Percentiles rank a stretch among this genome's conserved stretches.
Conservation (phyloP, 2,329 filamentous ascomycete species). For the Beauveria bassiana region DNA sequence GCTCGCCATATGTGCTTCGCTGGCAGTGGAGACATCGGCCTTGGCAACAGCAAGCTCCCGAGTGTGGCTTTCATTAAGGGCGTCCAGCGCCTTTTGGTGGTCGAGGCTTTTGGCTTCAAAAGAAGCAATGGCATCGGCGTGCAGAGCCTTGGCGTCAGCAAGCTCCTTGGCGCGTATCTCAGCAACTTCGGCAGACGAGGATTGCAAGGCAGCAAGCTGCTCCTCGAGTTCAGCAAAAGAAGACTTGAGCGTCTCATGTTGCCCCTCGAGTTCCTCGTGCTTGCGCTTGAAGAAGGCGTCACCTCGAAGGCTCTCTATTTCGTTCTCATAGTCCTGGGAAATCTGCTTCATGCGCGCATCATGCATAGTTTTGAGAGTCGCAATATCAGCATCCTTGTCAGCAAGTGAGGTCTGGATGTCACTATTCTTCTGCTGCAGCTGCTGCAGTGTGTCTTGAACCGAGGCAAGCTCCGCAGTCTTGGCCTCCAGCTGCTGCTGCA, state of each 20-base stretch:
- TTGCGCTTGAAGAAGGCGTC: slow-evolving; percentile 58
- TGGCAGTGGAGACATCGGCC: slow-evolving; percentile 24
- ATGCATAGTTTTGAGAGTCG: slow-evolving; percentile 47
- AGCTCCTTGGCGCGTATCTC: slow-evolving; percentile 35
- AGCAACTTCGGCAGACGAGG: slow-evolving; percentile 27
- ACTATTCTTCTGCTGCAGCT: slow-evolving; percentile 42
- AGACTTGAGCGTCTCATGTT: slow-evolving; percentile 44
- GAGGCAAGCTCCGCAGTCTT: slow-evolving; percentile 39
- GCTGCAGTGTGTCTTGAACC: slow-evolving; percentile 37
- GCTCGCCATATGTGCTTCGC: slow-evolving; percentile 18
- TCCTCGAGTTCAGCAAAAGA: slow-evolving; percentile 41
- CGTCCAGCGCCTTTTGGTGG: slow-evolving; percentile 46
- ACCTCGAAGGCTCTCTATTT: slow-evolving; percentile 55
- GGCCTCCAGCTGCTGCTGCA: slow-evolving; percentile 33
- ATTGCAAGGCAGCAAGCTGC: slow-evolving; percentile 44
- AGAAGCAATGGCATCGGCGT: slow-evolving; percentile 35
- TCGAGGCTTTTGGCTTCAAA: slow-evolving; percentile 44
- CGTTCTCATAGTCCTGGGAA: slow-evolving; percentile 54
- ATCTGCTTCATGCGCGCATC: slow-evolving; percentile 50
- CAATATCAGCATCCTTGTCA: slow-evolving; percentile 41
- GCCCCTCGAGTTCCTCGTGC: slow-evolving; percentile 51
- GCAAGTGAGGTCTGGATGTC: slow-evolving; percentile 38
- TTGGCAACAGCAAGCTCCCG: slow-evolving; percentile 52
- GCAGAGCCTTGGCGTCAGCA: slow-evolving; percentile 34
- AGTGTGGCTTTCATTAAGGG: slow-evolving; percentile 48